Percentiles rank a stretch among this genome's conserved stretches.
phyloP scores from a whole-genome alignment of 1,139 yeast species.

The Zygoascus sp. region DNA sequence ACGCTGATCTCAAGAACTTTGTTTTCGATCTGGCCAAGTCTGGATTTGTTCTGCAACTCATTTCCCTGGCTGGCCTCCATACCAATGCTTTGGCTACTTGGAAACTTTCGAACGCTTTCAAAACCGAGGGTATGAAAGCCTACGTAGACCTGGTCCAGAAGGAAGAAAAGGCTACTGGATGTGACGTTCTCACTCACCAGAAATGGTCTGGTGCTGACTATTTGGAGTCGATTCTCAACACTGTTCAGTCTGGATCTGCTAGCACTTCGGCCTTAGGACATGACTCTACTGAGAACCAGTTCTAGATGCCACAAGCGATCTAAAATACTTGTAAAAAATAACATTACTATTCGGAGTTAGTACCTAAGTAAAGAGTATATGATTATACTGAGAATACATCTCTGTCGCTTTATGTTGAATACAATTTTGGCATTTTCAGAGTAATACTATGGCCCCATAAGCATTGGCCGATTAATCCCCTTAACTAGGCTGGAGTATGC shows the following conservation, averaged over 20 bases:
- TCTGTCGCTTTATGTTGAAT: too few relatives aligned
- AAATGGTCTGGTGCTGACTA: slow-evolving; percentile 59
- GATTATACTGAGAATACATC: too few relatives aligned
- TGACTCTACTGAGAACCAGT: slow-evolving; percentile 44
- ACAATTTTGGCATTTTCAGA: too few relatives aligned
- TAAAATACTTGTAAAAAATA: too few relatives aligned
- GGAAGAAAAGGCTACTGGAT: slow-evolving; percentile 42
- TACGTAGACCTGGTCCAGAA: slow-evolving; percentile 50
- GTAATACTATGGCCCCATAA: too few relatives aligned
- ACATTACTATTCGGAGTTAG: too few relatives aligned
- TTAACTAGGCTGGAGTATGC: too few relatives aligned
- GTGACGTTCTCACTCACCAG: slow-evolving; percentile 55
- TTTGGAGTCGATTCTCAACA: slow-evolving; percentile 43
- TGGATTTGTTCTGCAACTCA: slow-evolving; percentile 51
- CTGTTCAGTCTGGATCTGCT: slow-evolving; percentile 45
- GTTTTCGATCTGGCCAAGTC: slow-evolving; percentile 52
- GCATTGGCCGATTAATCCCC: too few relatives aligned
- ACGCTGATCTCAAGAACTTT: slow-evolving; percentile 44
- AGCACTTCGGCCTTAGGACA: slow-evolving; percentile 45
- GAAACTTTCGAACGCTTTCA: slow-evolving; percentile 46
- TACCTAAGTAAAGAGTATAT: too few relatives aligned
- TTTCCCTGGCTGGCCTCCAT: slow-evolving; percentile 54
- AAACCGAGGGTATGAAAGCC: slow-evolving; percentile 51
- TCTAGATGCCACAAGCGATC: slow-evolving; percentile 13
- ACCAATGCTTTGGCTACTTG: slow-evolving; percentile 48